phyloP scores from a whole-genome alignment of 2,329 filamentous ascomycete genomes.

The Clonostachys solani region DNA sequence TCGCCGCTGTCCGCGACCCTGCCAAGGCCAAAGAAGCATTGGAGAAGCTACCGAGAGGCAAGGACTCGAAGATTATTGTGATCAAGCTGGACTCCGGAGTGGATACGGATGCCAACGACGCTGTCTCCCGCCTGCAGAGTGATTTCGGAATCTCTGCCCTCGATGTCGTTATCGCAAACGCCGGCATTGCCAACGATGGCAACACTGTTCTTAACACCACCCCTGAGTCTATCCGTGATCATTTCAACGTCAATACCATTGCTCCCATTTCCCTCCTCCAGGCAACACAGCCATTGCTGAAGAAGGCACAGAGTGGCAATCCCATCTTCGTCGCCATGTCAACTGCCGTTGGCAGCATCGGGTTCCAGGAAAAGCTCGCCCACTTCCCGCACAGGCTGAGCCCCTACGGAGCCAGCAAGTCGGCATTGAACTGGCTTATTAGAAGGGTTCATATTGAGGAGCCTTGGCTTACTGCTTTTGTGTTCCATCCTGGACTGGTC shows the following conservation, averaged over 20 bases:
- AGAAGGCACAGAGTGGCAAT: not conserved
- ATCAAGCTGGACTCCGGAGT: not conserved
- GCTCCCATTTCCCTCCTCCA: not conserved
- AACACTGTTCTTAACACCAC: not conserved
- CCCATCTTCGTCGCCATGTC: not conserved
- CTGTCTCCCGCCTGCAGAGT: not conserved
- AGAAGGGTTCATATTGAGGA: conserved; percentile 12
- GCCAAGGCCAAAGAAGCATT: not conserved
- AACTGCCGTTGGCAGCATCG: not conserved
- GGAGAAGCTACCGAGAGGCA: not conserved
- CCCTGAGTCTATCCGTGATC: not conserved
- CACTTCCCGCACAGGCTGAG: not conserved
- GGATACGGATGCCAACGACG: not conserved
- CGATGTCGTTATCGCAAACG: not conserved
- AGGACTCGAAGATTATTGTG: not conserved
- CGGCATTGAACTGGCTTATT: not conserved
- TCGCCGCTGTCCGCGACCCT: not conserved
- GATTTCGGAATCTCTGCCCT: not conserved
- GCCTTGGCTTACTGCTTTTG: conserved; percentile 11
- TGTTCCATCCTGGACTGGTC: conserved; percentile 7
- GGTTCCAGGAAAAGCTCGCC: not conserved
- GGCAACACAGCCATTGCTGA: not conserved
- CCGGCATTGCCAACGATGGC: not conserved
- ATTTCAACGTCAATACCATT: not conserved
- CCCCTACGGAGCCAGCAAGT: not conserved